These are phyloP conservation scores for Fusarium concolor DNA, from an alignment of 2,329 filamentous ascomycete species.

Conservation along the genomic window DNA sequence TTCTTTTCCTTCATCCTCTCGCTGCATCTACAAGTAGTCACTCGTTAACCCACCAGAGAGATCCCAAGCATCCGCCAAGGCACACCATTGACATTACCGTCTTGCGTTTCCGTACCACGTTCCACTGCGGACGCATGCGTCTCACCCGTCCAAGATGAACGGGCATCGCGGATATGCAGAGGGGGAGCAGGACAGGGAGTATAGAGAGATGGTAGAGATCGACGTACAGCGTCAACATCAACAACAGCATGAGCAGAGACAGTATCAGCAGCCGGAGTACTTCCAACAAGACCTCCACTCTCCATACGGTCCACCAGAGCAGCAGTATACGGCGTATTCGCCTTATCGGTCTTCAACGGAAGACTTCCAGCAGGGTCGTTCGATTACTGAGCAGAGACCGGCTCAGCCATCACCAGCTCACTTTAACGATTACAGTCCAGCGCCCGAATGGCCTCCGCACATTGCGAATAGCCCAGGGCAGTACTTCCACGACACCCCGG, in stretches of 20 bases:
- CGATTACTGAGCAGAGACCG: conserved; percentile 43
- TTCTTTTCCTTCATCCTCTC: conserved; percentile 10
- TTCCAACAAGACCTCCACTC: conserved; percentile 39
- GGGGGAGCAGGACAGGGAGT: conserved; percentile 42
- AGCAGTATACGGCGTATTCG: conserved; percentile 33
- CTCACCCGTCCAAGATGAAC: conserved; percentile 44
- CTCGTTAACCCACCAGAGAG: conserved; percentile 25
- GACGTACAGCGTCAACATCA: conserved; percentile 48
- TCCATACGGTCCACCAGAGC: conserved; percentile 38
- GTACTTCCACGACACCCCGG: conserved; percentile 42
- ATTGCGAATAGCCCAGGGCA: conserved; percentile 37
- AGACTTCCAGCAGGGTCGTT: conserved; percentile 46
- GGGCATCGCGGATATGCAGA: conserved; percentile 42
- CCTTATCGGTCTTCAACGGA: conserved; percentile 36
- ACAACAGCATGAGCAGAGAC: conserved; percentile 43
- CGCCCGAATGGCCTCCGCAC: conserved; percentile 45
- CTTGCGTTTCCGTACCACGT: conserved; percentile 3
- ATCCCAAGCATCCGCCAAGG: conserved; percentile 15
- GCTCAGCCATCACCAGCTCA: conserved; percentile 32
- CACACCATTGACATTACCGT: conserved; percentile 1
- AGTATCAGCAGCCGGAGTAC: conserved; percentile 40
- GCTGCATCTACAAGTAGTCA: conserved; percentile 15
- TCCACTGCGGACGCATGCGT: conserved; percentile 34
- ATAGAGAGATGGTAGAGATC: conserved; percentile 53
- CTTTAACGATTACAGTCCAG: conserved; percentile 41